Base-by-base conservation (phyloP, 257 asterid species). In the Craterostigma plantagineum region DNA sequence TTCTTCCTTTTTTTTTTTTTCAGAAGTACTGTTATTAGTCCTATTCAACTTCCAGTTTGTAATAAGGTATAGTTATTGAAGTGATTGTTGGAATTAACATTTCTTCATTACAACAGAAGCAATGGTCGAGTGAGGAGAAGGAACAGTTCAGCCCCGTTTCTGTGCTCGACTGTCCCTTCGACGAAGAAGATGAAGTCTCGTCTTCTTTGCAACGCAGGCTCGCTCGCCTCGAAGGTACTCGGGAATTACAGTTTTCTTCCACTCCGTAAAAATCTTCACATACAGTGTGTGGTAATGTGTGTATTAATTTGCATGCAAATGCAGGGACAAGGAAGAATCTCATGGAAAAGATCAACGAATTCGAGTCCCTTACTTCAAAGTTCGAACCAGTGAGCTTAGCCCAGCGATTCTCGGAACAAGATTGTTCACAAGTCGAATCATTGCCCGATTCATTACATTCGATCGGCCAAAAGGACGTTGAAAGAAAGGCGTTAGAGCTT, bases 101-200 rank as follows among this genome's bases (percentile, higher is more conserved):
- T n/a, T n/a, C 30, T 23, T 23, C 4, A 23, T 23, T 23, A 23
- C n/a, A n/a, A 52, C 70, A 66, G 72, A 72, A 71, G 75, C 57
- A 62, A 18, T 72, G 80, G 73, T 36, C 57, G 40, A 73, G 54
- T 43, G 80, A 65, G 50, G 91, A 67, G 47, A 86, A 76, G 67
- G 90, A 87, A 56, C 98, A 82, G 39, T 68, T 63, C 10, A 87
- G 98, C 59, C 98, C 98, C 5, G 82, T 87, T 0, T 87, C 93
- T 9, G 74, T 77, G 52, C 50, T 87, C 38, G 95, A 76, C 34
- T 72, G 90, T 45, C 90, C 86, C 14, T 87, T 87, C 42, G 84
- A 75, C 10, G 93, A 84, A 13, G 92, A 73, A 0, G 92, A 81
- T 4, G 94, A 77, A 34, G 86, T 70, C 35, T 73, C 98, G 17